Base-by-base conservation (phyloP, 2,329 filamentous ascomycete genomes). In the Trichoderma asperellum region DNA sequence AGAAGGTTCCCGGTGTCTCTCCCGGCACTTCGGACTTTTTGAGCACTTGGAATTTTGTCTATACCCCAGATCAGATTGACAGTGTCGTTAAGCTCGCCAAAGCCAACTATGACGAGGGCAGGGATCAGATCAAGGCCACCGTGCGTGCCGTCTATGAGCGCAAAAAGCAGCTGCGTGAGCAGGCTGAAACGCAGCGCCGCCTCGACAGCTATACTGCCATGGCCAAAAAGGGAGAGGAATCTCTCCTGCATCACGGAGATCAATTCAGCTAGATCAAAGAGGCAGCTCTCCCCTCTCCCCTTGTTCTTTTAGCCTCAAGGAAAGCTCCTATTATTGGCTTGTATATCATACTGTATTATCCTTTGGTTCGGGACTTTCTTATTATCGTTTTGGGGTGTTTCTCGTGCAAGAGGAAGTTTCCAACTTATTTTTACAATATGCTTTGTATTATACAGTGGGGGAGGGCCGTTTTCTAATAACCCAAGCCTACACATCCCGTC, bases 31-130 rank as follows among this genome's bases (percentile, higher is more conserved):
- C 88, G 65, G 93, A 97, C 70, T 98, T 94, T 80, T 89, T 98
- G 83, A 93, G 89, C 73, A 99, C 96, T 0, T 99, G 96, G 96
- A 99, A 99, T 77, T 98, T 98, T 77, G 90, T 97, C 35, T 99
- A 98, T 79, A 96, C 92, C 2, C 91, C 94, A 0, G 90, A 96
- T 69, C 91, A 99, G 79, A 89, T 99, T 64, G 94, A 98, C 74
- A 87, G 88, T 32, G 93, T 97, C 0, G 91, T 97, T 2, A 85
- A 87, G 5, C 85, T 99, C 34, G 94, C 96, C 1, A 86, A 89
- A 68, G 93, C 93, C 12, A 99, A 99, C 79, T 99, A 93, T 74
- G 85, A 88, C 6, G 93, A 97, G 77, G 94, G 95, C 0, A 87
- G 88, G 61, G 91, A 92, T 68, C 89, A 92, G 79, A 92, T 96